Evolutionary conservation across 2,329 filamentous ascomycete genomes (phyloP).

Genomic region (Colletotrichum filicis): DNA sequence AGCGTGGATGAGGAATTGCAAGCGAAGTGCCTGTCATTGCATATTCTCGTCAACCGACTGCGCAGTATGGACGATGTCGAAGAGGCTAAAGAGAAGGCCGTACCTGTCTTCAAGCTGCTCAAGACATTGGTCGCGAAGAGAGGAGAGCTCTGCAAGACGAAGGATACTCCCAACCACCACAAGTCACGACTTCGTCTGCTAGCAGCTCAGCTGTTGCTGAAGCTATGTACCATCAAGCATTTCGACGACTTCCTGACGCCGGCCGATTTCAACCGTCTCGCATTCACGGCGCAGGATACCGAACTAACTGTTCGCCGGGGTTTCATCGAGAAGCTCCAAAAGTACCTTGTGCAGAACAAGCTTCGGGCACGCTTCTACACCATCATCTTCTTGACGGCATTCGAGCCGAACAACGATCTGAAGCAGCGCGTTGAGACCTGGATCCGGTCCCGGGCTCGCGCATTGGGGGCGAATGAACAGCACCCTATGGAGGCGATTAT

Average conservation of each 20-base stretch:
- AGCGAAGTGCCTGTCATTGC: slow-evolving; percentile 86
- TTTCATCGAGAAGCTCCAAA: slow-evolving; percentile 89
- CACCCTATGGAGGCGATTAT: slow-evolving; percentile 83
- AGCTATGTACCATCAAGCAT: slow-evolving; percentile 80
- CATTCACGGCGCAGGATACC: slow-evolving; percentile 83
- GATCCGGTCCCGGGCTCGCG: slow-evolving; percentile 83
- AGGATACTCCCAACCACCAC: slow-evolving; percentile 81
- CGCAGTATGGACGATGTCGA: slow-evolving; percentile 67
- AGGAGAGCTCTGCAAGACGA: slow-evolving; percentile 82
- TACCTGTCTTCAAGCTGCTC: slow-evolving; percentile 81
- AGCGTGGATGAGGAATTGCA: slow-evolving; percentile 82
- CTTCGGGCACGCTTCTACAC: slow-evolving; percentile 85
- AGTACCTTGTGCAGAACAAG: slow-evolving; percentile 81
- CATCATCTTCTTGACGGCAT: slow-evolving; percentile 89
- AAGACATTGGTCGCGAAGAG: slow-evolving; percentile 79
- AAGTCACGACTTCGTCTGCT: slow-evolving; percentile 83
- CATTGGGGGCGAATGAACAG: slow-evolving; percentile 69
- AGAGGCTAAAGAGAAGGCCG: slow-evolving; percentile 68
- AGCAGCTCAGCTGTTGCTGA: slow-evolving; percentile 84
- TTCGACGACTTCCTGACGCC: slow-evolving; percentile 82
- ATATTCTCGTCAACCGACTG: slow-evolving; percentile 86
- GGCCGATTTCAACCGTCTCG: slow-evolving; percentile 82
- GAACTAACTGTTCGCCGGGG: slow-evolving; percentile 78
- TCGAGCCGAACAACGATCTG: slow-evolving; percentile 82
- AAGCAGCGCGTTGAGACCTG: slow-evolving; percentile 84